Conservation (phyloP, 2,329 filamentous ascomycete species). For the Penicillium concentricum region DNA sequence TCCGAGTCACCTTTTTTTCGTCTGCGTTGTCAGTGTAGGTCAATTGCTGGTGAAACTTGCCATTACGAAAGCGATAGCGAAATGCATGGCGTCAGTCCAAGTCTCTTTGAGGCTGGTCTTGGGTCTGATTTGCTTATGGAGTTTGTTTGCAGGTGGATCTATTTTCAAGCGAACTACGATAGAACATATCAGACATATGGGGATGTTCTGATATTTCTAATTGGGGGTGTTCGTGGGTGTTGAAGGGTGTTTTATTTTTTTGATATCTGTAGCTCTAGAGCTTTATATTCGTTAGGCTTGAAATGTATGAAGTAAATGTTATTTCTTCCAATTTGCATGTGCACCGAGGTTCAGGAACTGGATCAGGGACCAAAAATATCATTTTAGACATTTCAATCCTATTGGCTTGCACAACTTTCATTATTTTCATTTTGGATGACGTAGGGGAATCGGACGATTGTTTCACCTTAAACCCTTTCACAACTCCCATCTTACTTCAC, state of each 20-base stretch:
- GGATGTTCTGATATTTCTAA: not conserved
- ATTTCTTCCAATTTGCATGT: not conserved
- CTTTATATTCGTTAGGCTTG: not conserved
- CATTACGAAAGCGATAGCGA: constrained; percentile 5
- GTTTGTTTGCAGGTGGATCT: constrained; percentile 4
- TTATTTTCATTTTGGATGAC: not conserved
- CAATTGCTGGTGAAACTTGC: not conserved
- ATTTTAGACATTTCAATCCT: not conserved
- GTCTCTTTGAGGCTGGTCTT: not conserved
- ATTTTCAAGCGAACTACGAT: constrained; percentile 3
- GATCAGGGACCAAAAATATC: not conserved
- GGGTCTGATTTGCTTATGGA: constrained; percentile 3
- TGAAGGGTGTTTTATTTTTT: not conserved
- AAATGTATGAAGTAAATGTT: constrained; percentile 1
- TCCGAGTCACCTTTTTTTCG: not conserved
- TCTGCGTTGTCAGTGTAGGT: not conserved
- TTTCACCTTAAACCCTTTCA: not conserved
- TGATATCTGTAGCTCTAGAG: not conserved
- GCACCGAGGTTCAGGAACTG: constrained; percentile 1
- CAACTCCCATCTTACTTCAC: not conserved
- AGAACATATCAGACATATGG: not conserved
- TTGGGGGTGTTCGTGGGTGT: constrained; percentile 5
- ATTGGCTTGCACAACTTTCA: not conserved
- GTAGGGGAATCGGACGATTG: not conserved
- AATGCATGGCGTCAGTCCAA: not conserved